phyloP scores from a whole-genome alignment of 129 eudicot genomes.

The Chrysanthemum seticuspe region DNA sequence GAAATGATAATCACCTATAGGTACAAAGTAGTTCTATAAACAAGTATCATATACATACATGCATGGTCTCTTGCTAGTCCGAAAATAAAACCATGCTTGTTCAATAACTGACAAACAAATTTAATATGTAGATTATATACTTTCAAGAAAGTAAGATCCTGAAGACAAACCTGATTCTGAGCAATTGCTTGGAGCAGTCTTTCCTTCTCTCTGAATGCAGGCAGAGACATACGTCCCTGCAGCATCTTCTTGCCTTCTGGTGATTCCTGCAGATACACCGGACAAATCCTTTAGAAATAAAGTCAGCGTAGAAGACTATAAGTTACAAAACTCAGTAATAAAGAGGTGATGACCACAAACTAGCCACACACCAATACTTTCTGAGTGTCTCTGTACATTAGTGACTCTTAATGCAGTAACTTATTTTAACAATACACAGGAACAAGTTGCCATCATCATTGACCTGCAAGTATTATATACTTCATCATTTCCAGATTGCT shows the following conservation, averaged over 20 bases:
- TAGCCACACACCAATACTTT: neutral
- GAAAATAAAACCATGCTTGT: neutral
- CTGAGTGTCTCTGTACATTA: conserved; percentile 2
- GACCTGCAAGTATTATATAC: neutral
- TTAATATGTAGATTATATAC: neutral
- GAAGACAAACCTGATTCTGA: conserved; percentile 69
- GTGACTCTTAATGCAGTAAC: conserved; percentile 4
- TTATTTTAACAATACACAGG: neutral
- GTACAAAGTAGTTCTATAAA: conserved; percentile 10
- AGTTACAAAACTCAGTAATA: no score
- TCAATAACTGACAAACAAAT: conserved; percentile 6
- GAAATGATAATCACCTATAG: conserved; percentile 85
- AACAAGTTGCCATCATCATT: neutral
- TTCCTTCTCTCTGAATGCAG: conserved; percentile 92
- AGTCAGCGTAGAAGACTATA: neutral
- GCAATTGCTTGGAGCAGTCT: conserved; percentile 98
- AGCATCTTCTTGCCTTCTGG: conserved; percentile 96
- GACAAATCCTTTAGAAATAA: neutral
- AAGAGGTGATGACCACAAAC: no score
- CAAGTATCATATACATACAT: conserved; percentile 1
- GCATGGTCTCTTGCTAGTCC: neutral
- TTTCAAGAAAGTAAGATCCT: conserved; percentile 18
- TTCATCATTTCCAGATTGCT: neutral
- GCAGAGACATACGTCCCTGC: conserved; percentile 80
- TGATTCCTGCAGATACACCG: conserved; percentile 62